Evolutionary conservation across 2,329 filamentous ascomycete species (phyloP).

Genomic region (Penicillium fuscoglaucum): DNA sequence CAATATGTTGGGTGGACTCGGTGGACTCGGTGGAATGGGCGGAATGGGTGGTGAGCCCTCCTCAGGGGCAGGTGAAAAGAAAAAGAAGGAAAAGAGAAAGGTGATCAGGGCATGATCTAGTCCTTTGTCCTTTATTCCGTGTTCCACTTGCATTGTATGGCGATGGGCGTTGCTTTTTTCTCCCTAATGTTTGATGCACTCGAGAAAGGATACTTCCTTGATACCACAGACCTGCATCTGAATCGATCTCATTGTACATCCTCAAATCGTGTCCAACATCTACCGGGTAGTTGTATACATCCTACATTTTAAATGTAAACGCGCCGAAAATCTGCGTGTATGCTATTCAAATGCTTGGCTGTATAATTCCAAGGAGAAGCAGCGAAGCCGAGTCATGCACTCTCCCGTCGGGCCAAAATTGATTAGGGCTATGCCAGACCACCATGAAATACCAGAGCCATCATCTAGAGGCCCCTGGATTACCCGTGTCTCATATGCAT

Average conservation of each 20-base stretch:
- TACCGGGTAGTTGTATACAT: background rate
- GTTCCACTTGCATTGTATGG: conserved; percentile 41
- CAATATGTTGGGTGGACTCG: conserved; percentile 7
- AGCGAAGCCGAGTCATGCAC: background rate
- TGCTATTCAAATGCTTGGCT: background rate
- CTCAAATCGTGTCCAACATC: background rate
- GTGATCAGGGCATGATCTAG: conserved; percentile 39
- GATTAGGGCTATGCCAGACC: background rate
- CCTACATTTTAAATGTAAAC: background rate
- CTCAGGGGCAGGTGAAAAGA: conserved; percentile 38
- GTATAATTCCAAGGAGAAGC: background rate
- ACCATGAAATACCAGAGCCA: background rate
- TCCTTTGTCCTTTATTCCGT: conserved; percentile 18
- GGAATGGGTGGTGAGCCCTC: conserved; percentile 40
- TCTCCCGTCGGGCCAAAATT: background rate
- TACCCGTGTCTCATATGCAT: too few relatives aligned
- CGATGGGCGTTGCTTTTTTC: conserved; percentile 36
- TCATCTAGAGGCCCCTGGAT: background rate
- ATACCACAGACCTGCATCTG: conserved; percentile 9
- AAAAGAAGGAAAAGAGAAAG: conserved; percentile 55
- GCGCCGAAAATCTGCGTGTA: background rate
- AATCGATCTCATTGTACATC: conserved; percentile 9
- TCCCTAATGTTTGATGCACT: conserved; percentile 9
- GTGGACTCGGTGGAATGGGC: conserved; percentile 1
- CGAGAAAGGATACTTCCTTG: conserved; percentile 9